Base-by-base conservation (phyloP, 2,329 filamentous ascomycete species). In the Cylindrodendrum hubeiense region DNA sequence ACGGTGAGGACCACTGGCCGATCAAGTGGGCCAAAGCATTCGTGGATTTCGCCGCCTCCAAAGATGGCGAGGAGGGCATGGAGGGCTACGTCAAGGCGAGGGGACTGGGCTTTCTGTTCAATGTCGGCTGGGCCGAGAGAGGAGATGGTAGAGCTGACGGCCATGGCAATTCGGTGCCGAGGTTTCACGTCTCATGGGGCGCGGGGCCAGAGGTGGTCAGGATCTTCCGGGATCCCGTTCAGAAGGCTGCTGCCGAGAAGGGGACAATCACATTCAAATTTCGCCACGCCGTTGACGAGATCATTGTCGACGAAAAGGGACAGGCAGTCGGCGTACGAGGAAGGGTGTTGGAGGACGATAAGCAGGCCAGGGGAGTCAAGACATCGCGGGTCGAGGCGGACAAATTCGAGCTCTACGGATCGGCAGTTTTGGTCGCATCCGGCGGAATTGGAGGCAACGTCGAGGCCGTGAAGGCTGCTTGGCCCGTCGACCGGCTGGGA, bases 151-250 rank as follows among this genome's bases (percentile, higher is more conserved):
- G 76, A 0, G 85, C 87, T 0, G 83, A 85, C 4, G 87, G 87
- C 3, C 88, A 90, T 71, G 88, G 88, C 5, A 90, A 90, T 74
- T 87, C 86, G 13, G 87, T 90, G 2, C 88, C 88, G 2, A 76
- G 88, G n/a, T 90, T 90, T 72, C 88, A 90, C 72, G 63, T 90
- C 30, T 85, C 86, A 0, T 90, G 88, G 88, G 88, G 88, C 3
- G 85, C 86, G 0, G 88, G 88, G 0, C 88, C 88, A 4, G 87
- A 89, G 74, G 81, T 89, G 1, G 87, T 90, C 54, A 79, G 86
- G 17, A 80, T 87, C 3, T 90, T 90, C 69, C 80, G 77, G 3
- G 86, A 89, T 55, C 88, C 88, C 2, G 86, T 89, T 4, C 74
- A 79, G 61, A 82, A 79, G 64, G 86, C 86, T 0, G 86, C 86